phyloP scores from a whole-genome alignment of 2,329 filamentous ascomycete genomes.

The Monilinia polystroma region DNA sequence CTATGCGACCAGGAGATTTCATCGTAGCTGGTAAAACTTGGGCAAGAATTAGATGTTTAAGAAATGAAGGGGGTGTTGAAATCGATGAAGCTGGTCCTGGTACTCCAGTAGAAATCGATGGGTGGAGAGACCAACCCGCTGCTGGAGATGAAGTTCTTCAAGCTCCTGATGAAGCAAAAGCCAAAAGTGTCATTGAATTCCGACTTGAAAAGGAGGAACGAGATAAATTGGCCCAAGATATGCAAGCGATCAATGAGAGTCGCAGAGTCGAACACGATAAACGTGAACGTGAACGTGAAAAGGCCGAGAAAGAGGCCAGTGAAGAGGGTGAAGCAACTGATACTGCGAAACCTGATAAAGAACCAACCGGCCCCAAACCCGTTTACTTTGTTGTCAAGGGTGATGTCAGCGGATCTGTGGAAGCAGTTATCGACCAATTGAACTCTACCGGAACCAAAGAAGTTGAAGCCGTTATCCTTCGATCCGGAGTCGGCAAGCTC shows the following conservation, averaged over 20 bases:
- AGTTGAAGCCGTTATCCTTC: constrained; percentile 73
- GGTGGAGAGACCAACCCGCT: constrained; percentile 85
- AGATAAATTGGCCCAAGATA: constrained; percentile 62
- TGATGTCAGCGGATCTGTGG: constrained; percentile 90
- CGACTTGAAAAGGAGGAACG: constrained; percentile 70
- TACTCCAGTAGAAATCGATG: constrained; percentile 86
- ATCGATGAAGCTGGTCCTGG: constrained; percentile 77
- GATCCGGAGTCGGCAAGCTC: constrained; percentile 73
- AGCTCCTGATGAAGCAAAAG: constrained; percentile 73
- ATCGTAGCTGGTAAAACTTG: constrained; percentile 87
- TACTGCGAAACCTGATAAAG: constrained; percentile 24
- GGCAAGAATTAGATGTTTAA: constrained; percentile 79
- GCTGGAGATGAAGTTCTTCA: constrained; percentile 89
- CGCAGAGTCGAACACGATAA: constrained; percentile 58
- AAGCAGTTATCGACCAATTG: constrained; percentile 80
- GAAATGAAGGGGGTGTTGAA: constrained; percentile 77
- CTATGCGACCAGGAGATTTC: constrained; percentile 74
- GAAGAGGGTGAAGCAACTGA: constrained; percentile 39
- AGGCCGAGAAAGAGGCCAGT: constrained; percentile 49
- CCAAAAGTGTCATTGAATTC: constrained; percentile 74
- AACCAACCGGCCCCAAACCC: constrained; percentile 48
- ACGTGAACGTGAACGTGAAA: constrained; percentile 60
- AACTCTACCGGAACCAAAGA: constrained; percentile 80
- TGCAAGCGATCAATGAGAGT: constrained; percentile 73
- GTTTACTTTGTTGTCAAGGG: constrained; percentile 87